A percentile compares a stretch with the other conserved stretches of the same genome.
Conservation (phyloP, 2,329 filamentous ascomycete genomes). For the Madurella mycetomatis region DNA sequence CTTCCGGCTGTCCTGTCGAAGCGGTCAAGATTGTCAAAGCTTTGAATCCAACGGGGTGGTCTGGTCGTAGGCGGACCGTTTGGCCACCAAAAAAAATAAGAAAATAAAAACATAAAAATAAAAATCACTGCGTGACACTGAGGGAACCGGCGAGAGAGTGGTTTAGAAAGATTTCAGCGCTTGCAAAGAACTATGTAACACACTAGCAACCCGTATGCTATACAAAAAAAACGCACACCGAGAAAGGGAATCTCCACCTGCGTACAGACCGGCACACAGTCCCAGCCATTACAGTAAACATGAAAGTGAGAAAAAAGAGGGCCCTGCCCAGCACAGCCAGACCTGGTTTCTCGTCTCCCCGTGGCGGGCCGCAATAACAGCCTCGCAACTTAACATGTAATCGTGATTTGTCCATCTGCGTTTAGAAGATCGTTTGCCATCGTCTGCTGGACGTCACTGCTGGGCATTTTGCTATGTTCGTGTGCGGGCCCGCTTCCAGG, state of each 20-base stretch:
- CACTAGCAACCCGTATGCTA: not conserved
- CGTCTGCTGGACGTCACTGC: not conserved
- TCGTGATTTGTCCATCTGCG: not conserved
- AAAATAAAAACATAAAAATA: too few relatives aligned
- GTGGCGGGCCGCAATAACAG: not conserved
- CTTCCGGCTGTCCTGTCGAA: not conserved
- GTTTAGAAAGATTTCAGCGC: not conserved
- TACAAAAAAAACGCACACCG: not conserved
- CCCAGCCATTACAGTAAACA: not conserved
- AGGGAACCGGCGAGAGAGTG: too few relatives aligned
- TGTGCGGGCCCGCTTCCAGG: not conserved
- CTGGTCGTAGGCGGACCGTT: not conserved
- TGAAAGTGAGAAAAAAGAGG: not conserved
- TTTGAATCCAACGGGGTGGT: not conserved
- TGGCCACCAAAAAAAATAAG: too few relatives aligned
- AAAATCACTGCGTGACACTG: not conserved
- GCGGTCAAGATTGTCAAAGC: not conserved
- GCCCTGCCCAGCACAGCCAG: not conserved
- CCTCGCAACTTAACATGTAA: not conserved
- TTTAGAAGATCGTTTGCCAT: not conserved
- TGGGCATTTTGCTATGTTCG: not conserved
- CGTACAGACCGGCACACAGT: not conserved
- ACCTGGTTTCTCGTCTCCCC: not conserved
- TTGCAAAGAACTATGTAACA: not conserved
- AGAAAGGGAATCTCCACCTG: not conserved